Conservation (phyloP, 306 rosid species). For the Argentina anserina region DNA sequence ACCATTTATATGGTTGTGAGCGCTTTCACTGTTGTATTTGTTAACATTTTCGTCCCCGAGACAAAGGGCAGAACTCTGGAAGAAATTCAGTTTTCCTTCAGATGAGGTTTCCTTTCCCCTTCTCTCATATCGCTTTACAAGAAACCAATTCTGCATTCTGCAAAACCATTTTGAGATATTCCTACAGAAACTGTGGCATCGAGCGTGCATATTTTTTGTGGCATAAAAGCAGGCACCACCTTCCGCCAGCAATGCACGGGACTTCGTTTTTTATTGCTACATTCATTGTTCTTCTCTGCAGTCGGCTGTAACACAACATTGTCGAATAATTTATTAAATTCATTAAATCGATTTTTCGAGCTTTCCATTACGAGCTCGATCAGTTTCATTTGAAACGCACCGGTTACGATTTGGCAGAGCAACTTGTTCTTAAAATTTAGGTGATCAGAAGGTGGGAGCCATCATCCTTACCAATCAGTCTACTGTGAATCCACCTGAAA, state of each 20-base stretch:
- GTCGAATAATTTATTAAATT: not conserved
- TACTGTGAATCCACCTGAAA: not conserved
- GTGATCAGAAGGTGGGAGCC: not conserved
- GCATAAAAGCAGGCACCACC: conserved; percentile 16
- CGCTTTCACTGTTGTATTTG: conserved; percentile 61
- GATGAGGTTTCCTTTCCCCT: conserved; percentile 46
- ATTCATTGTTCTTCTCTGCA: conserved; percentile 3
- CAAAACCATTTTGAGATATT: conserved; percentile 16
- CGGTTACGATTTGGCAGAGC: not conserved
- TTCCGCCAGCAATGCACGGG: conserved; percentile 10
- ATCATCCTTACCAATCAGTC: not conserved
- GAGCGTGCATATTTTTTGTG: not conserved
- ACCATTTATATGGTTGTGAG: conserved; percentile 58
- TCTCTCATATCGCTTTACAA: not conserved
- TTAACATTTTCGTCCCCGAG: conserved; percentile 81
- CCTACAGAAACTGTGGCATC: not conserved
- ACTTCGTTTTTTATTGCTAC: not conserved
- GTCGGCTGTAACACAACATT: not conserved
- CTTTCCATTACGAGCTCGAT: not conserved
- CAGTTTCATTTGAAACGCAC: not conserved
- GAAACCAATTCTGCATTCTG: conserved; percentile 23
- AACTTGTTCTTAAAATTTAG: not conserved
- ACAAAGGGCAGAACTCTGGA: conserved; percentile 90
- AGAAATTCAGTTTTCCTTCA: conserved; percentile 84
- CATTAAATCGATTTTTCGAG: conserved; percentile 6